Evolutionary conservation across 208 protist genomes (phyloP), one percentile per base, ranked within the genome.

Genomic region (Trypanosoma mega): DNA sequence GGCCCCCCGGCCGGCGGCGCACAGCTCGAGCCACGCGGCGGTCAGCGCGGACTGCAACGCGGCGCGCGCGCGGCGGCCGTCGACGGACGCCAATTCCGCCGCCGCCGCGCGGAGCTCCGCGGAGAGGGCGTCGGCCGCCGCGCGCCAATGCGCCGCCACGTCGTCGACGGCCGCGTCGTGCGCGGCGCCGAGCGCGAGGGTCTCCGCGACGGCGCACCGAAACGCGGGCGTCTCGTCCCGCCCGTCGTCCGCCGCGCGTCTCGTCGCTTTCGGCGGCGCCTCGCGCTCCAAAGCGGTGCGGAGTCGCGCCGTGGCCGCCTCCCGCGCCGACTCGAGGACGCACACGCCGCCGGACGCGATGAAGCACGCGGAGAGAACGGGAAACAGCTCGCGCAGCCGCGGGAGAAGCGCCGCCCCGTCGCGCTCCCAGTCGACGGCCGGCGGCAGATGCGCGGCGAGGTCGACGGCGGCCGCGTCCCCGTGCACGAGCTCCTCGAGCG

Each of bases 331-430:
- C 20, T 65, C 33, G 27, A 67, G 76, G 20, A 90, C 16, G 37
- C 84, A 39, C 5, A 82, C 63, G 21, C 46, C 44, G 46, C 77
- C 68, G 1, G 68, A 68, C 27, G 85, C 44, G 2, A 87, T 36
- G n/a, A 62, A 55, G 53, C 72, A 79, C 11, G 34, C 60, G 6
- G 54, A 48, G 43, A 91, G 50, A 1, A 73, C 79, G 8, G 84
- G 80, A 72, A 82, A 82, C 11, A 86, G 63, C 57, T 87, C 73
- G 11, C 43, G 31, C 23, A 92, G 68, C 18, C 81, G 78, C 50
- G 51, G 49, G 50, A 72, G 30, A 31, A 92, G 29, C 23, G 69
- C 39, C 3, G 70, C 56, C 59, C 64, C 75, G 49, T 92, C 85
- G 44, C 60, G 60, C 39, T 73, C 74, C 34, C 81, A 48, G n/a